Evolutionary conservation across 257 asterid species (phyloP).

Genomic region (Ilex aquifolium): DNA sequence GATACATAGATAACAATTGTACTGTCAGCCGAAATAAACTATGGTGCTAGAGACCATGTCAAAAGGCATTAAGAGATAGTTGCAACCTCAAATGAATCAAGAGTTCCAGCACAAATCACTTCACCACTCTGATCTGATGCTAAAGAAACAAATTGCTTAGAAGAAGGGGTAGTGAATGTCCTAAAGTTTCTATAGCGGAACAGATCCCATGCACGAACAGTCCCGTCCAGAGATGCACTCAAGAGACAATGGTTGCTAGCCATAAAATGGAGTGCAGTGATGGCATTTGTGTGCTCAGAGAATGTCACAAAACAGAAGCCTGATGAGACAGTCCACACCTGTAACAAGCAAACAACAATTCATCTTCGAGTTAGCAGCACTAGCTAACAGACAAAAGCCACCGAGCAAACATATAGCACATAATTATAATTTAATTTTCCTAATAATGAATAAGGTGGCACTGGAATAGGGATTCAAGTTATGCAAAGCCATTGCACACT

Average conservation of each 20-base stretch:
- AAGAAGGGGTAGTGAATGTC: constrained; percentile 88
- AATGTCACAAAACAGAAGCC: constrained; percentile 93
- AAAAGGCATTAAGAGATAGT: constrained; percentile 16
- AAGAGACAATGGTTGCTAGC: constrained; percentile 78
- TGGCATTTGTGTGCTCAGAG: constrained; percentile 90
- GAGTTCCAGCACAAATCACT: constrained; percentile 97
- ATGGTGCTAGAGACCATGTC: constrained; percentile 9
- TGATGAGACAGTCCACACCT: constrained; percentile 96
- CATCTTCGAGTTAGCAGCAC: background rate
- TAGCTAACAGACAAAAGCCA: background rate
- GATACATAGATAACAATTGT: constrained; percentile 8
- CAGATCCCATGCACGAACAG: constrained; percentile 97
- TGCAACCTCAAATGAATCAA: constrained; percentile 91
- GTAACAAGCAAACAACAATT: constrained; percentile 23
- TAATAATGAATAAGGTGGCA: no score
- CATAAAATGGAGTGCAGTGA: constrained; percentile 92
- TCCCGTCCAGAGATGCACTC: constrained; percentile 98
- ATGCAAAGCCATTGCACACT: no score
- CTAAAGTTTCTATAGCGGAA: constrained; percentile 91
- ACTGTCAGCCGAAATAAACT: constrained; percentile 23
- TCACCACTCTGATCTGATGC: constrained; percentile 96
- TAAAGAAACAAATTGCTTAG: constrained; percentile 91
- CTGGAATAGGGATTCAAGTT: no score
- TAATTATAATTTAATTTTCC: no score
- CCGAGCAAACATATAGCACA: no score